These are phyloP conservation scores for Monosporozyma unispora DNA, from an alignment of 805 yeast genomes.

Conservation along the genomic window DNA sequence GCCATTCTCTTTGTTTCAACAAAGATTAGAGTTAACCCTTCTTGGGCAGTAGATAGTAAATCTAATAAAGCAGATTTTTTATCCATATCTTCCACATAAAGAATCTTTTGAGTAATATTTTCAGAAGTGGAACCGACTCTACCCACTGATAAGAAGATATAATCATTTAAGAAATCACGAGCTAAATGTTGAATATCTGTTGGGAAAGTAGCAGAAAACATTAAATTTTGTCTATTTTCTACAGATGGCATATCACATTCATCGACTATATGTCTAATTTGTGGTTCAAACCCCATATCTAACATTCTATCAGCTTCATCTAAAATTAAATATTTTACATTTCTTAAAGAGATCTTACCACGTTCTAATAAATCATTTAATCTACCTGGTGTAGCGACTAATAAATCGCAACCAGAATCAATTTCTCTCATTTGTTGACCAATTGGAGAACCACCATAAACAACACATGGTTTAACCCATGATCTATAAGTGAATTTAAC, in stretches of 20 bases:
- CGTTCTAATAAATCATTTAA: slow-evolving; percentile 89
- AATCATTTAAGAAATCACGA: slow-evolving; percentile 89
- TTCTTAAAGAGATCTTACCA: slow-evolving; percentile 78
- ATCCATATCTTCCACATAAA: slow-evolving; percentile 86
- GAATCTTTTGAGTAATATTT: slow-evolving; percentile 87
- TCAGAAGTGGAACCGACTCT: slow-evolving; percentile 98
- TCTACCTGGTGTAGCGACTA: slow-evolving; percentile 99
- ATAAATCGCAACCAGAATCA: slow-evolving; percentile 85
- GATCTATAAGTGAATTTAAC: slow-evolving; percentile 93
- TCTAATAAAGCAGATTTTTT: slow-evolving; percentile 84
- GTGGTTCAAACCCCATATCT: slow-evolving; percentile 99
- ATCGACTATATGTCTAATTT: slow-evolving; percentile 94
- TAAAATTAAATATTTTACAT: slow-evolving; percentile 83
- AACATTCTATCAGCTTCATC: slow-evolving; percentile 99
- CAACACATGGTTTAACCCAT: slow-evolving; percentile 94
- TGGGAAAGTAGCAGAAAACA: slow-evolving; percentile 99
- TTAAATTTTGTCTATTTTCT: slow-evolving; percentile 81
- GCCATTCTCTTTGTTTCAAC: slow-evolving; percentile 99
- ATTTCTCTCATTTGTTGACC: slow-evolving; percentile 76
- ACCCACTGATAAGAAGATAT: slow-evolving; percentile 92
- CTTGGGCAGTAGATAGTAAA: slow-evolving; percentile 67
- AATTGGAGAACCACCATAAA: slow-evolving; percentile 96
- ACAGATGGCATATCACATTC: slow-evolving; percentile 95
- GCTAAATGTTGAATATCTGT: slow-evolving; percentile 93
- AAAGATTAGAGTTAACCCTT: slow-evolving; percentile 82